Base-by-base conservation (phyloP, 148 eudicot species). In the Camellia japonica region DNA sequence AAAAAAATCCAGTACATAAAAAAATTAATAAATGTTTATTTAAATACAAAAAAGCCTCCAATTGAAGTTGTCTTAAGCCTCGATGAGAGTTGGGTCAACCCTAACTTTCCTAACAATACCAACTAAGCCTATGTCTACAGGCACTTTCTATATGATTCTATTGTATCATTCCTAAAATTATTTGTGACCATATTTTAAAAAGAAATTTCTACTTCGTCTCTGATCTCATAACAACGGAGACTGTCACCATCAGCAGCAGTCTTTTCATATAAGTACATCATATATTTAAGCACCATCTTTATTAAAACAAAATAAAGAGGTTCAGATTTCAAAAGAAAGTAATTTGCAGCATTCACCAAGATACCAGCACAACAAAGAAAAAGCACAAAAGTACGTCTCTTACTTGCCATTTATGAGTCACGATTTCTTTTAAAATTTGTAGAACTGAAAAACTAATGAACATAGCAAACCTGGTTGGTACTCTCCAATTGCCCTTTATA, bases 401-500 rank as follows among this genome's bases (percentile, higher is more conserved):
- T 14, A 18, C 49, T 68, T 12, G 51, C 51, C 71, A 68, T 68
- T 13, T 19, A 81, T 30, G 13, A 65, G 46, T 49, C 78, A 46
- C 19, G 44, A 74, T 14, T 74, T 56, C 12, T 56, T 49, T 13
- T 18, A 10, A 61, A n/a, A 43, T 59, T 11, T 51, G 38, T 15
- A 71, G 44, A 49, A 30, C 52, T 52, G 14, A 5, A 44, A 72
- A 51, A 67, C 30, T 20, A 23, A 58, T 70, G 41, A 77, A 30
- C 5, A 10, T 16, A 75, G 74, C 68, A 20, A 73, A 90, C 92
- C 92, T 90, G 92, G 64, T 84, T 86, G 38, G 87, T 86, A 78
- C 89, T 85, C 68, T 90, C 90, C 59, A 87, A 74, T 23, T 82
- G 80, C 61, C 92, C 92, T 78, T 86, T 89, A 44, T 89, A 89